Evolutionary conservation across 116 monocot species (phyloP).

Genomic region (Iris pallida): DNA sequence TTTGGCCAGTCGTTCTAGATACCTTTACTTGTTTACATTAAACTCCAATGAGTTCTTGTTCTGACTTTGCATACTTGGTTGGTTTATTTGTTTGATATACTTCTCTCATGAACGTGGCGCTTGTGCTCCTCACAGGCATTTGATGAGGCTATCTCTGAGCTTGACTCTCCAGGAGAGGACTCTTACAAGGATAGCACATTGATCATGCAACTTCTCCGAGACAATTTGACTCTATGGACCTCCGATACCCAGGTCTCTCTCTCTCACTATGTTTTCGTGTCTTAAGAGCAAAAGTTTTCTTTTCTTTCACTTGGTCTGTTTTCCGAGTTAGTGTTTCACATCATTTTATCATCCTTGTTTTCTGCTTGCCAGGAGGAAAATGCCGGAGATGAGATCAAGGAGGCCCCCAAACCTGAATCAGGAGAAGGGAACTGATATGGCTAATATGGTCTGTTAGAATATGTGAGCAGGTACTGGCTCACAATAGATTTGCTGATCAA

Average conservation of each 20-base stretch:
- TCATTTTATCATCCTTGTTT: neutral
- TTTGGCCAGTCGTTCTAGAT: too few relatives aligned
- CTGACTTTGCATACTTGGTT: too few relatives aligned
- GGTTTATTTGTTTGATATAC: too few relatives aligned
- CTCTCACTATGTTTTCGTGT: neutral
- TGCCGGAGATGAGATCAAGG: constrained; percentile 19
- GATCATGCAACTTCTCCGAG: constrained; percentile 52
- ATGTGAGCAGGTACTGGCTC: too few relatives aligned
- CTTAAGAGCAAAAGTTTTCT: neutral
- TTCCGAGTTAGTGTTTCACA: neutral
- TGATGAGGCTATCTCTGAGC: constrained; percentile 49
- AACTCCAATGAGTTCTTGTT: too few relatives aligned
- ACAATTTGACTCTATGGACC: constrained; percentile 50
- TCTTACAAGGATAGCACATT: constrained; percentile 49
- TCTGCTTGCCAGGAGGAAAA: constrained; percentile 8
- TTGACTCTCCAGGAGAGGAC: constrained; percentile 33
- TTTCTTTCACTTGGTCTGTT: neutral
- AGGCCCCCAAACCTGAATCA: constrained; percentile 10
- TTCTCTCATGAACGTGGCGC: too few relatives aligned
- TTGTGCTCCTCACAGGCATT: constrained; percentile 34
- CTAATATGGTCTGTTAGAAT: neutral
- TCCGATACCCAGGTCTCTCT: constrained; percentile 23
- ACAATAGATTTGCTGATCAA: too few relatives aligned
- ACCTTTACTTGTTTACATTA: too few relatives aligned
- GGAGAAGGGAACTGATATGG: neutral